Conservation (phyloP, 1,284 basidiomycete species). For the Rhodotorula sp. region DNA sequence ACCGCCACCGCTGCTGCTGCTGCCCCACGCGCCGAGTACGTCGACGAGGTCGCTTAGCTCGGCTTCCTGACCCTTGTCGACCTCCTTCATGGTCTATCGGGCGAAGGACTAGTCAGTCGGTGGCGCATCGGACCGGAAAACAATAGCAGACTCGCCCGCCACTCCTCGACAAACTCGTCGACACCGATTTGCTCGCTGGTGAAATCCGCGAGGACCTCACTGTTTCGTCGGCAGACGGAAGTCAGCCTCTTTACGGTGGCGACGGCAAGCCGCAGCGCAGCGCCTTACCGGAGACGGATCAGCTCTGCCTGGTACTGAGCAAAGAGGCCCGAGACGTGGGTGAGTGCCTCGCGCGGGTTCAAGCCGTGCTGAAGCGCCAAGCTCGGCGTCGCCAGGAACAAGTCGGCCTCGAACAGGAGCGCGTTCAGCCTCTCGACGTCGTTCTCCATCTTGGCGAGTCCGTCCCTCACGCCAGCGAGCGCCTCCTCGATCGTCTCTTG, state of each 20-base stretch:
- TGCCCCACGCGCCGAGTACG: conserved; percentile 38
- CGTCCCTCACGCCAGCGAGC: conserved; percentile 27
- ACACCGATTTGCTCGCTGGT: conserved; percentile 33
- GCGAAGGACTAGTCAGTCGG: not conserved
- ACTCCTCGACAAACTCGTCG: conserved; percentile 37
- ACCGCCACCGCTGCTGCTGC: conserved; percentile 5
- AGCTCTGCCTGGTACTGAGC: conserved; percentile 37
- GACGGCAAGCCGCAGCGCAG: not conserved
- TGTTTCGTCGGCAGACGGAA: not conserved
- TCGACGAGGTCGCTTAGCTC: conserved; percentile 39
- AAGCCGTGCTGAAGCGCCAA: conserved; percentile 34
- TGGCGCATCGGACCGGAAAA: too few relatives aligned
- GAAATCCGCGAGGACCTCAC: conserved; percentile 40
- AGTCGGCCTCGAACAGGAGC: conserved; percentile 36
- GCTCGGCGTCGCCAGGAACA: conserved; percentile 31
- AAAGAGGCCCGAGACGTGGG: conserved; percentile 32
- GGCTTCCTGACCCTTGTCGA: conserved; percentile 41
- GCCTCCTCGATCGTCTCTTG: conserved; percentile 39
- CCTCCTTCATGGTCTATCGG: conserved; percentile 35
- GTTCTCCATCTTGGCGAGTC: conserved; percentile 33
- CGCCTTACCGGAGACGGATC: conserved; percentile 29
- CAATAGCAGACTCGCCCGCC: conserved; percentile 19
- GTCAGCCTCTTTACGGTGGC: too few relatives aligned
- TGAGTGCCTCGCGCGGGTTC: conserved; percentile 37
- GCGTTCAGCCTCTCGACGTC: conserved; percentile 35